Evolutionary conservation across 441 rosid genomes (phyloP).

Genomic region (Gossypium schwendimanii): DNA sequence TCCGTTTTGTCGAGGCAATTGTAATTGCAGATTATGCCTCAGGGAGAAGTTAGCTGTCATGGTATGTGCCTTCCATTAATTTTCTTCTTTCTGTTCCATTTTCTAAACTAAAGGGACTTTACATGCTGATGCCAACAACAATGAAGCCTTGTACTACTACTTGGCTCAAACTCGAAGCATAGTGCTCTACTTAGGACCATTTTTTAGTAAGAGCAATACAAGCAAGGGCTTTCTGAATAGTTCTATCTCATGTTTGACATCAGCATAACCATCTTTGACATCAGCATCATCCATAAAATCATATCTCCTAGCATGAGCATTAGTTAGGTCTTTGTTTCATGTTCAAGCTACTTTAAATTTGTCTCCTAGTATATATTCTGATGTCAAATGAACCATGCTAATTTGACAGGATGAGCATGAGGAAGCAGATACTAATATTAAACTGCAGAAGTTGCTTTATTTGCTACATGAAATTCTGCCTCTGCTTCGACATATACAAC

Average conservation of each 20-base stretch:
- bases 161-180: background rate
- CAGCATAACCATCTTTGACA: background rate
- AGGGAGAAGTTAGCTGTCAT: constrained; percentile 26
- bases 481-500: constrained; percentile 38
- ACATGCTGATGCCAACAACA: background rate
- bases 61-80: constrained; percentile 21
- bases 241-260: background rate
- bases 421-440: constrained; percentile 22
- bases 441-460: constrained; percentile 36
- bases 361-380: background rate
- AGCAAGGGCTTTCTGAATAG: background rate
- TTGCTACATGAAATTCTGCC: constrained; percentile 38
- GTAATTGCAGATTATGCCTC: constrained; percentile 43
- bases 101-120: background rate
- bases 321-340: background rate
- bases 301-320: background rate
- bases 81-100: background rate
- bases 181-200: background rate
- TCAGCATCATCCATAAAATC: background rate
- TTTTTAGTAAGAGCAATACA: background rate
- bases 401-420: constrained; percentile 27
- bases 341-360: background rate
- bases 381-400: background rate
- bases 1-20: constrained; percentile 37
- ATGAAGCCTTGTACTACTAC: background rate